Conservation (phyloP, 768 basidiomycete species). For the Rhizopogon rudus region DNA sequence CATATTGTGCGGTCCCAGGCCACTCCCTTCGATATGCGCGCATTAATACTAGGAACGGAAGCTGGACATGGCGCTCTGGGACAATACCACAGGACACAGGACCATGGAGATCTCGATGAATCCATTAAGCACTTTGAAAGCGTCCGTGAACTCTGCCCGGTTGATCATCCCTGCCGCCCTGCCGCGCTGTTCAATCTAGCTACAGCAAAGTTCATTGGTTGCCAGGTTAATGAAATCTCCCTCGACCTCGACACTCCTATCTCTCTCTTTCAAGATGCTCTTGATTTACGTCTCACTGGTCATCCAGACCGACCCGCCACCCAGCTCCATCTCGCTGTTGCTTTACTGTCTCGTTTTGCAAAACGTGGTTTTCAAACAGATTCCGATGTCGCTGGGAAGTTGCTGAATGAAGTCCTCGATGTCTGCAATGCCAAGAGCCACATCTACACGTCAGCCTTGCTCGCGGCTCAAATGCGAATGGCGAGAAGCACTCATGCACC, state of each 20-base stretch:
- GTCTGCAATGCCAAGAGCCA: neutral
- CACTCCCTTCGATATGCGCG: neutral
- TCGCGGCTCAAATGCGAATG: no score
- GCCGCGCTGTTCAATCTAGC: conserved; percentile 8
- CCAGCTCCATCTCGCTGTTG: conserved; percentile 2
- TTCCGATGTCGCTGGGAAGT: neutral
- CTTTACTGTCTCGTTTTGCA: neutral
- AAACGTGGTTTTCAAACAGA: neutral
- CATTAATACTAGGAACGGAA: neutral
- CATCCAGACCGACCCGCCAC: conserved; percentile 4
- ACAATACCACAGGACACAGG: neutral
- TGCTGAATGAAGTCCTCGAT: neutral
- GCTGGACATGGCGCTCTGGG: conserved; percentile 2
- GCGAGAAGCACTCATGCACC: no score
- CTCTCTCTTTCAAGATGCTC: conserved; percentile 2
- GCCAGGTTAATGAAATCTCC: neutral
- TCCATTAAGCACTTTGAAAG: neutral
- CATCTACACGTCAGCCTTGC: neutral
- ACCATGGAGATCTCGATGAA: neutral
- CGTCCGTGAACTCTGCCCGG: neutral
- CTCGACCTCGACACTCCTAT: neutral
- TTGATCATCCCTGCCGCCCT: neutral
- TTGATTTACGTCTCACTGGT: neutral
- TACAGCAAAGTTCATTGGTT: neutral
- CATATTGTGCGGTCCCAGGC: neutral